phyloP scores from a whole-genome alignment of 2,329 filamentous ascomycete species.

The Xylaria sp. region DNA sequence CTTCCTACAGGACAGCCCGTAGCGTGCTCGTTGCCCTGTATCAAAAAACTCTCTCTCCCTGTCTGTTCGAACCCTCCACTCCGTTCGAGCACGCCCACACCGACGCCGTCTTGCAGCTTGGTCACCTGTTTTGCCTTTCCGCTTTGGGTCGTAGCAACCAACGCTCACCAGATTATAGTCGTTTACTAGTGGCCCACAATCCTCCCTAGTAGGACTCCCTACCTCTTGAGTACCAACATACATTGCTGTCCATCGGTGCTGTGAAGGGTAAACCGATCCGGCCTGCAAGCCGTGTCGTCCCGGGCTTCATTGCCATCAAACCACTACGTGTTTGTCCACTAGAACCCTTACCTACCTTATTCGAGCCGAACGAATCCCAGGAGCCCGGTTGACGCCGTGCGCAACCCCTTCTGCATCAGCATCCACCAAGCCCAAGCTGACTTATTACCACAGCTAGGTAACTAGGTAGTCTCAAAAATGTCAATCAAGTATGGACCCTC shows the following conservation, averaged over 20 bases:
- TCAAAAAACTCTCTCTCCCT: slow-evolving; percentile 15
- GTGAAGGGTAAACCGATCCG: slow-evolving; percentile 33
- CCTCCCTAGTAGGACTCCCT: slow-evolving; percentile 38
- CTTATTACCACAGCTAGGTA: slow-evolving; percentile 41
- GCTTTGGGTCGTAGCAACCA: slow-evolving; percentile 38
- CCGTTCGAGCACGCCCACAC: slow-evolving; percentile 25
- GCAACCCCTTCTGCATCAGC: slow-evolving; percentile 31
- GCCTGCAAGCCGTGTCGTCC: slow-evolving; percentile 46
- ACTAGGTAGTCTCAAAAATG: slow-evolving; percentile 42
- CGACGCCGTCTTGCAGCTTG: slow-evolving; percentile 32
- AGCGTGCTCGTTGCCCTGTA: slow-evolving; percentile 6
- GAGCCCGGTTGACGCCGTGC: slow-evolving; percentile 42
- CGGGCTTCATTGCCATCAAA: slow-evolving; percentile 39
- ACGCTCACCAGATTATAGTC: slow-evolving; percentile 35
- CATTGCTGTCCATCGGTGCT: slow-evolving; percentile 27
- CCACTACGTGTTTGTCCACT: slow-evolving; percentile 33
- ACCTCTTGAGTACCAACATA: slow-evolving; percentile 33
- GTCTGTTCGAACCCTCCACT: slow-evolving; percentile 1
- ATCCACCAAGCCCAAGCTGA: slow-evolving; percentile 28
- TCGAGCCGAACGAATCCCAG: slow-evolving; percentile 45
- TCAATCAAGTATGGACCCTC: slow-evolving; percentile 48
- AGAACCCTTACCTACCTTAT: slow-evolving; percentile 39
- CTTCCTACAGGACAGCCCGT: slow-evolving; percentile 15
- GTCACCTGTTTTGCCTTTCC: slow-evolving; percentile 35
- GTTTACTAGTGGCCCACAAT: slow-evolving; percentile 43